A percentile compares a stretch with the other conserved stretches of the same genome.
Conservation (phyloP, 164 flowering plant species). For the Cinnamomum chago region DNA sequence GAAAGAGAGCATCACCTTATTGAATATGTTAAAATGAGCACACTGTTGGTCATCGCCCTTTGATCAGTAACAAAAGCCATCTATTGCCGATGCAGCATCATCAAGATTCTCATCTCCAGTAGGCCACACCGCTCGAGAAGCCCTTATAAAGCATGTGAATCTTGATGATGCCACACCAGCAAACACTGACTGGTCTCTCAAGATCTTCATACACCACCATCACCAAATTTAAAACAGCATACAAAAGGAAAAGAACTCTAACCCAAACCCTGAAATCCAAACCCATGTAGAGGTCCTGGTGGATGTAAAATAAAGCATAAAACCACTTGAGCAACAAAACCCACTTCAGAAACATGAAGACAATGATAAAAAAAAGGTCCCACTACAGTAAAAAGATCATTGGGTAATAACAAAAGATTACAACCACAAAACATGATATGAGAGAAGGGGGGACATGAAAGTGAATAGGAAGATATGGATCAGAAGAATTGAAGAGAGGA, state of each 20-base stretch:
- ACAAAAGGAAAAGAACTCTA: constrained; percentile 22
- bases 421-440: too few relatives aligned
- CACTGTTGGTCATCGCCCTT: neutral
- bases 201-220: constrained; percentile 8
- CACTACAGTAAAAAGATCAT: too few relatives aligned
- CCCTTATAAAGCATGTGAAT: constrained; percentile 41
- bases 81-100: constrained; percentile 63
- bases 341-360: constrained; percentile 7
- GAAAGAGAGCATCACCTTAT: too few relatives aligned
- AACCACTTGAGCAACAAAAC: constrained; percentile 4
- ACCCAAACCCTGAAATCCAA: constrained; percentile 19
- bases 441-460: too few relatives aligned
- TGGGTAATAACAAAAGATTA: too few relatives aligned
- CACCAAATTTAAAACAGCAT: neutral
- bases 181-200: constrained; percentile 44
- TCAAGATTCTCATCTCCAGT: constrained; percentile 43
- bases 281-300: neutral
- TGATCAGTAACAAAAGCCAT: constrained; percentile 21
- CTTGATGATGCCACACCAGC: constrained; percentile 55
- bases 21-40: too few relatives aligned
- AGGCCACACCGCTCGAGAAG: constrained; percentile 2
- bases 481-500: constrained; percentile 10
- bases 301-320: neutral
- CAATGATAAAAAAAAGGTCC: too few relatives aligned
- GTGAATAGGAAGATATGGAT: too few relatives aligned